Conservation (phyloP, 139 green algal species). For the Asterochloris erici region DNA sequence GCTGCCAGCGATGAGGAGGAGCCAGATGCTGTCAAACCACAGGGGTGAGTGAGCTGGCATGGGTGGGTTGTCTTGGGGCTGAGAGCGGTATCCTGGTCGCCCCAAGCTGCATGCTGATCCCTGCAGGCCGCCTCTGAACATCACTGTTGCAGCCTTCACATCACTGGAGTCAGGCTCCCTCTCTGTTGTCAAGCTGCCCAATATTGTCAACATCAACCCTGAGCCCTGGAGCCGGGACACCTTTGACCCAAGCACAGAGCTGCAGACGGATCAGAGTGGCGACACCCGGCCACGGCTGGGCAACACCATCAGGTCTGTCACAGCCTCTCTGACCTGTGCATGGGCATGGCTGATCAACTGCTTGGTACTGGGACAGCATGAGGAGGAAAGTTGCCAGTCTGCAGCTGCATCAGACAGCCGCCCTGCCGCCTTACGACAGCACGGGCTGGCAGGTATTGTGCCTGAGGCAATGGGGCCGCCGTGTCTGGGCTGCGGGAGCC, state of each 20-base stretch:
- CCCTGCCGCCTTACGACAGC: no score
- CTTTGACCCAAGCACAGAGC: conserved; percentile 43
- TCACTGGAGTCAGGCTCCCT: conserved; percentile 3
- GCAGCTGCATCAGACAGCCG: no score
- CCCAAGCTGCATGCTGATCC: background rate
- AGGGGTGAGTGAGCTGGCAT: background rate
- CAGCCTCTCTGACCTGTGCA: no score
- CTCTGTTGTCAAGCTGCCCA: conserved; percentile 32
- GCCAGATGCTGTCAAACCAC: conserved; percentile 28
- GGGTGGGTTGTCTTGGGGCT: no score
- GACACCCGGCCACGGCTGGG: conserved; percentile 26
- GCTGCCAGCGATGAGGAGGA: conserved; percentile 21
- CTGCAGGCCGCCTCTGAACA: conserved; percentile 2
- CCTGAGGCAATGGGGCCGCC: no score
- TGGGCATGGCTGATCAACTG: no score
- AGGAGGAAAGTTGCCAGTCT: no score
- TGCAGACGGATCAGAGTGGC: conserved; percentile 44
- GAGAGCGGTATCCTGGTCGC: background rate
- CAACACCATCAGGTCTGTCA: conserved; percentile 33
- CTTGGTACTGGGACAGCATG: no score
- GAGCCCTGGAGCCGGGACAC: conserved; percentile 59
- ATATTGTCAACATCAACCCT: conserved; percentile 62
- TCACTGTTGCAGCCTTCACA: background rate
- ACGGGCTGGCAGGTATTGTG: no score
- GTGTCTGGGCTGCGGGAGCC: no score